phyloP scores from a whole-genome alignment of 257 asterid genomes.

The Penstemon davidsonii region DNA sequence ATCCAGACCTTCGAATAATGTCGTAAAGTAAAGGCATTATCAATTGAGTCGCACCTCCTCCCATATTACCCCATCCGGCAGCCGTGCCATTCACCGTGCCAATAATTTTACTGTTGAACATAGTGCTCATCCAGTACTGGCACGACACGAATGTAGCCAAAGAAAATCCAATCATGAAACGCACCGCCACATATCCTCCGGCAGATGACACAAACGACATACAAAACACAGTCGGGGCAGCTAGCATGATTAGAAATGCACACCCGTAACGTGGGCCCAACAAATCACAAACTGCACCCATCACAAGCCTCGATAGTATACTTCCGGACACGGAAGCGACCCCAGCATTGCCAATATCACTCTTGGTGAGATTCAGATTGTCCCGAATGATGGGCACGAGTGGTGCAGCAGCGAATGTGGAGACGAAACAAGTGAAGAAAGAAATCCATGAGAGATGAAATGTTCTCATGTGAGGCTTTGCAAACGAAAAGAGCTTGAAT shows the following conservation, averaged over 20 bases:
- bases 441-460: constrained; percentile 16
- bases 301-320: constrained; percentile 6
- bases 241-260: neutral
- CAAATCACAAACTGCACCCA: constrained; percentile 5
- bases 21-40: too few relatives aligned
- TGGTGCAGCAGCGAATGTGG: neutral
- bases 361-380: neutral
- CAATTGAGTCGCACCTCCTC: too few relatives aligned
- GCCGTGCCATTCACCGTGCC: neutral
- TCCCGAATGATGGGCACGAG: neutral
- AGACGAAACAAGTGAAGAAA: constrained; percentile 16
- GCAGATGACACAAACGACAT: neutral
- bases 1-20: too few relatives aligned
- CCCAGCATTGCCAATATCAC: constrained; percentile 13
- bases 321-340: constrained; percentile 14
- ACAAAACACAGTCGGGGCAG: neutral
- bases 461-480: constrained; percentile 8
- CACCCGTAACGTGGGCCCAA: constrained; percentile 1
- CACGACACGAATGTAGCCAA: constrained; percentile 14
- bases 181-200: neutral
- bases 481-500: neutral
- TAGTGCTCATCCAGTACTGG: constrained; percentile 6
- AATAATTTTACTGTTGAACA: neutral
- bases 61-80: too few relatives aligned
- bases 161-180: constrained; percentile 9